Base-by-base conservation (phyloP, 371 early-diverging fungal species). In the Coemansia linderi region DNA sequence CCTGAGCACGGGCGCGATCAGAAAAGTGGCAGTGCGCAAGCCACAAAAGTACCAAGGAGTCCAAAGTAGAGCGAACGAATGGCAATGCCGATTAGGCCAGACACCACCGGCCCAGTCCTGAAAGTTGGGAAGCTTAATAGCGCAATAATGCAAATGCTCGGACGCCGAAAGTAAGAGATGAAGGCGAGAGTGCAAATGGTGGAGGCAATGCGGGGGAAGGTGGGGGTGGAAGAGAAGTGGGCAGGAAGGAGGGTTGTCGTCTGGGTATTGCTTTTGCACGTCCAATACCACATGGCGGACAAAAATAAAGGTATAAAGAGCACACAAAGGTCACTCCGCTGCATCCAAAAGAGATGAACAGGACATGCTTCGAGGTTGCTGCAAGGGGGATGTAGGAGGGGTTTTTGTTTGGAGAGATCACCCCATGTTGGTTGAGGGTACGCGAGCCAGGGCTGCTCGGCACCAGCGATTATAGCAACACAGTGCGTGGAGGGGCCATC, bases 211-310 rank as follows among this genome's bases (percentile, higher is more conserved):
- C 13, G 50, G 27, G 50, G 50, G 27, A 13, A 27, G 4, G 50
- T 6, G 46, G n/a, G 46, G 19, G n/a, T 9, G 19, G 46, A 19
- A 46, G 46, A 19, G 46, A 17, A 19, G 50, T 46, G 46, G 17
- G 17, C n/a, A n/a, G 43, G n/a, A 22, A 22, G 46, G 19, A 24
- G 9, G 50, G 50, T 50, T 27, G 50, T 12, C 27, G 4, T 15
- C 50, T 46, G 10, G 46, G 50, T n/a, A 50, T 22, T 27, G 50
- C 50, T 24, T 24, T 27, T 22, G 27, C 50, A 27, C 9, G 50
- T 50, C 50, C 15, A 24, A 50, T 50, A 50, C 50, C 50, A 27
- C 50, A 50, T 50, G 24, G 50, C 50, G 50, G 50, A 22, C 50
- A 50, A 50, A 50, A 19, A 50, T 24, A 50, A 50, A 50, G 50